These are phyloP conservation scores for Clathrus columnatus DNA, from an alignment of 768 basidiomycete species.

Conservation along the genomic window DNA sequence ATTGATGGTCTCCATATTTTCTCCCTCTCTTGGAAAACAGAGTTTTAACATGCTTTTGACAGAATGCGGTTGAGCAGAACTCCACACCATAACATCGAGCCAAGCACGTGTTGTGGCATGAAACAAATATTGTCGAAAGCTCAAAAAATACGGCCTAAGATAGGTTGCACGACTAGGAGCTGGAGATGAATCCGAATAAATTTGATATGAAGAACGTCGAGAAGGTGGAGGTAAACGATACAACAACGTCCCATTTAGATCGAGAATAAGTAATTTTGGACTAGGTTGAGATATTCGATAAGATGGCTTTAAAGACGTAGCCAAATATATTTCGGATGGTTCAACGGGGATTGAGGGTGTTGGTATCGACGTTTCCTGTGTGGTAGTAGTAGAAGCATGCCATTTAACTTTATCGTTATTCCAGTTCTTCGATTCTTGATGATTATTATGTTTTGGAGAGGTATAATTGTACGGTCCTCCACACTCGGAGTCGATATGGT, in stretches of 20 bases:
- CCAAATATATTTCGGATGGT: slow-evolving; percentile 31
- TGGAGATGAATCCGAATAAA: too few relatives aligned
- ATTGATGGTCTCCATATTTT: slow-evolving; percentile 23
- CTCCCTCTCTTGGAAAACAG: slow-evolving; percentile 36
- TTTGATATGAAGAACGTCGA: neutral
- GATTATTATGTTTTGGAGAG: too few relatives aligned
- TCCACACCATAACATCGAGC: slow-evolving; percentile 87
- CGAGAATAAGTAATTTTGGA: slow-evolving; percentile 65
- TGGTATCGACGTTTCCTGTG: too few relatives aligned
- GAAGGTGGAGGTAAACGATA: slow-evolving; percentile 1
- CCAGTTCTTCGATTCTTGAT: too few relatives aligned
- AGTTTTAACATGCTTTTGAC: slow-evolving; percentile 65
- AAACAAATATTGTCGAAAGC: slow-evolving; percentile 58
- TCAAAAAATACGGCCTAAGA: slow-evolving; percentile 55
- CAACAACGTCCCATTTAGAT: slow-evolving; percentile 69
- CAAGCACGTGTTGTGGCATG: slow-evolving; percentile 48
- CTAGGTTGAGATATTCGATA: slow-evolving; percentile 15
- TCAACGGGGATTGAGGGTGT: too few relatives aligned
- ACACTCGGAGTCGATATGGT: too few relatives aligned
- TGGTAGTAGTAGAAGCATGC: too few relatives aligned
- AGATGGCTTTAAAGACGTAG: slow-evolving; percentile 24
- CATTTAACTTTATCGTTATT: too few relatives aligned
- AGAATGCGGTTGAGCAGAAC: slow-evolving; percentile 74
- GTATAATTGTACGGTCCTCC: too few relatives aligned
- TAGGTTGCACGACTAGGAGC: slow-evolving; percentile 30